These are phyloP conservation scores for Cladorrhinum sp. DNA, from an alignment of 2,329 filamentous ascomycete genomes.

Conservation along the genomic window DNA sequence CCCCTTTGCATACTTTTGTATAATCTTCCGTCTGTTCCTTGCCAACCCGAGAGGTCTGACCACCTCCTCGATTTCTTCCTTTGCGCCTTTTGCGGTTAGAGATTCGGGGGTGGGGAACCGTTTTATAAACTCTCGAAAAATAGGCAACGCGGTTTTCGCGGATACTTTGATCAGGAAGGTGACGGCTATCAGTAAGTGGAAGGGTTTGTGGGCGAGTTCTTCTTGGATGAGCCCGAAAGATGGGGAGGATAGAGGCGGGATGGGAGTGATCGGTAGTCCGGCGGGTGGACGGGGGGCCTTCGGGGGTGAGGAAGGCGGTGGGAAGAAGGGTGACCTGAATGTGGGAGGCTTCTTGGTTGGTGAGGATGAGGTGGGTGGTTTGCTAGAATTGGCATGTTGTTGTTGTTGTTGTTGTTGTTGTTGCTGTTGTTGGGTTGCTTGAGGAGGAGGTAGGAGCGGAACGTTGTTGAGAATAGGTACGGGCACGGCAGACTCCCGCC, in stretches of 20 bases:
- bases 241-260: slow-evolving; percentile 62
- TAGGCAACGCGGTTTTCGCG: slow-evolving; percentile 70
- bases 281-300: neutral
- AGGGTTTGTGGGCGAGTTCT: slow-evolving; percentile 68
- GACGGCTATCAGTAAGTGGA: slow-evolving; percentile 75
- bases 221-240: slow-evolving; percentile 83
- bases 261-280: slow-evolving; percentile 38
- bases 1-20: slow-evolving; percentile 66
- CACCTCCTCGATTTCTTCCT: slow-evolving; percentile 52
- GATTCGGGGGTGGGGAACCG: slow-evolving; percentile 64
- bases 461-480: too few relatives aligned
- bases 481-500: too few relatives aligned
- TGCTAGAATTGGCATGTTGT: neutral
- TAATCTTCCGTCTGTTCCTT: slow-evolving; percentile 61
- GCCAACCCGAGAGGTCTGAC: slow-evolving; percentile 71
- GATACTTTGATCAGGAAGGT: slow-evolving; percentile 82
- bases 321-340: neutral
- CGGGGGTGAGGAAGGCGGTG: neutral
- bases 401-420: too few relatives aligned
- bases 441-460: too few relatives aligned
- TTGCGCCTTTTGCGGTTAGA: slow-evolving; percentile 53
- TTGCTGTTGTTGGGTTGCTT: too few relatives aligned
- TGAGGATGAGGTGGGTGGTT: slow-evolving; percentile 8
- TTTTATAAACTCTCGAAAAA: slow-evolving; percentile 66
- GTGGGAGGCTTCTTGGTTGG: neutral